These are phyloP conservation scores for Coemansia sp. DNA, from an alignment of 192 early-diverging fungal genomes.

Conservation along the genomic window DNA sequence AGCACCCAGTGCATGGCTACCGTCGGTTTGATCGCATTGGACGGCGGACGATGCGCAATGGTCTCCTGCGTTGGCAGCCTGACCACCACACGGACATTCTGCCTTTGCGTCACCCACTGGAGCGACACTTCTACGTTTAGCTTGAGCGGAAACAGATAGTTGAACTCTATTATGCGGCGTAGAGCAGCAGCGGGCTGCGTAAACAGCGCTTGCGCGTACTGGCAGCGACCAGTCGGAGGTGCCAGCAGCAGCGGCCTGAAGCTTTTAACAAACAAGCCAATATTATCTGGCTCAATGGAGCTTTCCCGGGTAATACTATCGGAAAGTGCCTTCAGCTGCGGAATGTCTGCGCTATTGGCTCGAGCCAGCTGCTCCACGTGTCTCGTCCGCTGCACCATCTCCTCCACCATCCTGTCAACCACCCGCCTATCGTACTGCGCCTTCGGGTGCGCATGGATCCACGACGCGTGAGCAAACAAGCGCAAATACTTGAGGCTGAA, in stretches of 20 bases:
- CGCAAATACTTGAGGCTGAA: conserved; percentile 24
- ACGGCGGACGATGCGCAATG: conserved; percentile 11
- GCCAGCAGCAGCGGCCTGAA: conserved; percentile 26
- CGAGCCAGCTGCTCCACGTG: conserved; percentile 5
- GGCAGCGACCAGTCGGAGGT: conserved; percentile 17
- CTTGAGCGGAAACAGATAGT: conserved; percentile 42
- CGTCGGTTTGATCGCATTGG: conserved; percentile 5
- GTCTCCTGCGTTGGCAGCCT: conserved; percentile 25
- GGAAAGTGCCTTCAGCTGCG: conserved; percentile 7
- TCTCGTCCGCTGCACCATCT: conserved; percentile 19
- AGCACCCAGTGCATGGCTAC: conserved; percentile 28
- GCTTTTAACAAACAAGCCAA: conserved; percentile 5
- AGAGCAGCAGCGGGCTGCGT: not conserved
- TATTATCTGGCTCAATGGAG: not conserved
- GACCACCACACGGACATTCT: conserved; percentile 13
- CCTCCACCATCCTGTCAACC: conserved; percentile 17
- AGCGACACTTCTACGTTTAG: conserved; percentile 16
- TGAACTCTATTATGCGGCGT: conserved; percentile 22
- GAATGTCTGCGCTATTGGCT: not conserved
- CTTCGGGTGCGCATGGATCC: conserved; percentile 19
- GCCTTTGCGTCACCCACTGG: conserved; percentile 22
- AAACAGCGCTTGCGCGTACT: conserved; percentile 17
- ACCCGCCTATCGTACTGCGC: conserved; percentile 15
- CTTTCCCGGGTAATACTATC: not conserved
- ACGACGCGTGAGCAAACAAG: conserved; percentile 35